Evolutionary conservation across 345 rosid species (phyloP), one percentile per base, ranked within the genome.

Genomic region (Sisymbrium irio): DNA sequence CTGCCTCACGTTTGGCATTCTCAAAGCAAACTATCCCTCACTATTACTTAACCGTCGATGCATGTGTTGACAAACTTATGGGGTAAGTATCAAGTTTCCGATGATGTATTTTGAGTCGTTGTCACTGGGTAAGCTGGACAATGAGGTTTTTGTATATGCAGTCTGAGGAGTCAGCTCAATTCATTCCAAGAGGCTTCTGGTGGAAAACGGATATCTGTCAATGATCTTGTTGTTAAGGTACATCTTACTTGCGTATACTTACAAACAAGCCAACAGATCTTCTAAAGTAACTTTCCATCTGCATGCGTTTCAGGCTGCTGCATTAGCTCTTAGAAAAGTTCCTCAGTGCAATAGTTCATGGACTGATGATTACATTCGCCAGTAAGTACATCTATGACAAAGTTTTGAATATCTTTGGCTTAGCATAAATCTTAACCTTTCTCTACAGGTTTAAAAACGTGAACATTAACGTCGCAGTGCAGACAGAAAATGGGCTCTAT

Each of bases 161-260:
- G 99, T 60, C 77, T 95, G 81, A 86, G 98, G 56, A 81, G 83
- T 78, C 85, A 86, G 41, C 88, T 95, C 45, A 95, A 95, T 77
- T 82, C 83, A 58, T 80, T 92, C 78, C 98, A 89, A 87, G 97
- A 90, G 77, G 88, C 88, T 79, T 86, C 89, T 14, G 99, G 96
- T 74, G 99, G 97, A 45, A 95, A 90, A 84, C 85, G 94, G 61
- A 82, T 95, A 77, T 95, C 99, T 11, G 71, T 95, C 58, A 95
- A 95, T 81, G 98, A 95, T 81, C 98, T 92, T 78, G 98, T 95
- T 35, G 93, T 95, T 70, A 95, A 95, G 98, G 99, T 95, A 86
- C 36, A 46, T 71, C 1, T 69, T 69, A 13, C 60, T 49, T 65
- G 33, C 19, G 62, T 58, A 9, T 58, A 57, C 62, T 47, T 40